These are phyloP conservation scores for Polygonum maritimum DNA, from an alignment of 148 eudicot genomes.

Conservation along the genomic window DNA sequence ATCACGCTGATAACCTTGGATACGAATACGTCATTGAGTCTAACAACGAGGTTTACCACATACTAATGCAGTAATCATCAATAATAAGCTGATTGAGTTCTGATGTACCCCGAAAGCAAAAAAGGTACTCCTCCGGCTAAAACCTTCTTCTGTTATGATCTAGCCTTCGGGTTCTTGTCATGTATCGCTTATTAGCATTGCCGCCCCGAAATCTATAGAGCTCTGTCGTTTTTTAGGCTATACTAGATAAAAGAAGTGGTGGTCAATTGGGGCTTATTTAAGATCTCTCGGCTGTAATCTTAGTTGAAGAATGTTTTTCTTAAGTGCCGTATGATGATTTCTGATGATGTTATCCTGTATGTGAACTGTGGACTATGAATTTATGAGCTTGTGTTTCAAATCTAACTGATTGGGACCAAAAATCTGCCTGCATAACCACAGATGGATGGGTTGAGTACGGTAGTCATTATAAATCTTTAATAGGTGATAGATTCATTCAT, in stretches of 20 bases:
- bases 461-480: too few species aligned
- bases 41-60: conserved; percentile 47
- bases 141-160: neutral
- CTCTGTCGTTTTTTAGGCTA: neutral
- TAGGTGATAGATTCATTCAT: too few species aligned
- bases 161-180: neutral
- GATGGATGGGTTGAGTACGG: too few species aligned
- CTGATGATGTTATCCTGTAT: neutral
- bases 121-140: neutral
- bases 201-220: neutral
- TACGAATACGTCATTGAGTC: conserved; percentile 52
- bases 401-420: too few species aligned
- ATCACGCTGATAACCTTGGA: conserved; percentile 58
- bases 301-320: neutral
- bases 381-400: neutral
- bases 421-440: too few species aligned
- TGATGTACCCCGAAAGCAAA: neutral
- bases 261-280: neutral
- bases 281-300: neutral
- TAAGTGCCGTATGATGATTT: neutral
- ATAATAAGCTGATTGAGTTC: neutral
- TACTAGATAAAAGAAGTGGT: neutral
- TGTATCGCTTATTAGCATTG: neutral
- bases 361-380: neutral
- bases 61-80: conserved; percentile 51